A percentile compares a stretch with the other conserved stretches of the same genome.
Conservation (phyloP, 2,329 filamentous ascomycete species). For the Epichloe festucae region DNA sequence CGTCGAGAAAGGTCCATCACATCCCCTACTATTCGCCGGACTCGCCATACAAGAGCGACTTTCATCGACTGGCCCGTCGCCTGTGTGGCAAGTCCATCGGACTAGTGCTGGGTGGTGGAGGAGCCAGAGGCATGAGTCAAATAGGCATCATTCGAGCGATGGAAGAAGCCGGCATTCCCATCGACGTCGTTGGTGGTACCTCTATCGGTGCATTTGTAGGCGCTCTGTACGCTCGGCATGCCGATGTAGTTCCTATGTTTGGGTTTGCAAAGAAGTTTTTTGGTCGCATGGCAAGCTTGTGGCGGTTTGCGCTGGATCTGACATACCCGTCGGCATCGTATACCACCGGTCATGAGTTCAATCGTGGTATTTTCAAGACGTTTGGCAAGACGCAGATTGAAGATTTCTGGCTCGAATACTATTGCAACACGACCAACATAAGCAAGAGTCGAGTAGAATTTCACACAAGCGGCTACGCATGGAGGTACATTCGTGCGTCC, state of each 20-base stretch:
- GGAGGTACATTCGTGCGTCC: constrained; percentile 90
- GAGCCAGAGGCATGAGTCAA: constrained; percentile 82
- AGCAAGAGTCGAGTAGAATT: constrained; percentile 85
- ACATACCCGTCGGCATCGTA: constrained; percentile 96
- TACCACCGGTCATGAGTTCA: constrained; percentile 97
- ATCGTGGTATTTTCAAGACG: constrained; percentile 95
- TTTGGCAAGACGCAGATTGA: constrained; percentile 96
- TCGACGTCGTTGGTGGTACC: constrained; percentile 89
- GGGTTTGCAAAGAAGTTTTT: constrained; percentile 95
- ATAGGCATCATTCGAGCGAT: constrained; percentile 89
- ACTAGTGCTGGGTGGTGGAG: constrained; percentile 84
- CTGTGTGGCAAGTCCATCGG: constrained; percentile 92
- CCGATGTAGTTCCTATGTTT: constrained; percentile 93
- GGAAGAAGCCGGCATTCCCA: constrained; percentile 91
- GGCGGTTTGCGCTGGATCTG: constrained; percentile 92
- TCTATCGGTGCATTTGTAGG: constrained; percentile 95
- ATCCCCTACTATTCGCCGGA: constrained; percentile 82
- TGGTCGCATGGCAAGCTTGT: constrained; percentile 97
- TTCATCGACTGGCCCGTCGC: constrained; percentile 79
- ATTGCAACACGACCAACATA: constrained; percentile 99
- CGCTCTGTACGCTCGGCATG: constrained; percentile 87
- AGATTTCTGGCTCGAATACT: constrained; percentile 97
- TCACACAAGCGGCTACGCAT: constrained; percentile 92
- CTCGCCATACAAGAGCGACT: constrained; percentile 89
- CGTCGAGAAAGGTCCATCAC: constrained; percentile 80